Conservation (phyloP, 2,329 filamentous ascomycete species). For the Alternaria dauci region DNA sequence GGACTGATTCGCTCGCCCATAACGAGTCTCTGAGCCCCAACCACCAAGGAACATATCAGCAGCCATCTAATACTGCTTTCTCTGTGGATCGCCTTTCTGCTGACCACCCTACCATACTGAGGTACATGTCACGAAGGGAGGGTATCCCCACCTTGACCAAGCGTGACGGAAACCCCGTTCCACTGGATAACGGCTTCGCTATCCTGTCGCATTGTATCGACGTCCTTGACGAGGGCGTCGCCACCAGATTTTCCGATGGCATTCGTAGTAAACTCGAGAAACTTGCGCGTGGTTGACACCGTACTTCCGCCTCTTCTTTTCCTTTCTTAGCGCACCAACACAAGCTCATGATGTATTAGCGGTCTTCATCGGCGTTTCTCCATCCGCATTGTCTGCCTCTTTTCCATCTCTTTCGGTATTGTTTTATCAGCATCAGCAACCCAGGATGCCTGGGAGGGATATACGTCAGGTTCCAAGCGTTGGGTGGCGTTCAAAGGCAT, state of each 20-base stretch:
- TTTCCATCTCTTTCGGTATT: conserved; percentile 26
- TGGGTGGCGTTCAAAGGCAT: conserved; percentile 21
- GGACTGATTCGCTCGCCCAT: conserved; percentile 64
- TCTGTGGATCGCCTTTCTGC: conserved; percentile 60
- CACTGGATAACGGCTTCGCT: conserved; percentile 58
- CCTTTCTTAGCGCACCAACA: conserved; percentile 3
- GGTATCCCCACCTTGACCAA: conserved; percentile 62
- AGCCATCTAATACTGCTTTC: conserved; percentile 51
- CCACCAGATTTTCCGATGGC: conserved; percentile 63
- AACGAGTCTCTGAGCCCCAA: conserved; percentile 55
- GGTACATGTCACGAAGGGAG: conserved; percentile 63
- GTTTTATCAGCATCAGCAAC: conserved; percentile 24
- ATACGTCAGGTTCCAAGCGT: conserved; percentile 1
- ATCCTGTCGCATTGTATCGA: conserved; percentile 63
- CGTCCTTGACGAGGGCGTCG: conserved; percentile 61
- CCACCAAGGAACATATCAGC: conserved; percentile 49
- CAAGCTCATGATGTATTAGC: conserved; percentile 11
- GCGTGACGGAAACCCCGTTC: conserved; percentile 58
- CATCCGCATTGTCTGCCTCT: neutral
- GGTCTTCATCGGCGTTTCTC: conserved; percentile 14
- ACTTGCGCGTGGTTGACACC: conserved; percentile 45
- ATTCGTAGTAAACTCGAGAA: conserved; percentile 63
- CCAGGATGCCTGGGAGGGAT: conserved; percentile 24
- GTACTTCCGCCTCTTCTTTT: conserved; percentile 16
- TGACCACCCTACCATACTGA: conserved; percentile 61